Evolutionary conservation across 1,284 basidiomycete genomes (phyloP), one percentile per base, ranked within the genome.

Genomic region (Pascua sp.): DNA sequence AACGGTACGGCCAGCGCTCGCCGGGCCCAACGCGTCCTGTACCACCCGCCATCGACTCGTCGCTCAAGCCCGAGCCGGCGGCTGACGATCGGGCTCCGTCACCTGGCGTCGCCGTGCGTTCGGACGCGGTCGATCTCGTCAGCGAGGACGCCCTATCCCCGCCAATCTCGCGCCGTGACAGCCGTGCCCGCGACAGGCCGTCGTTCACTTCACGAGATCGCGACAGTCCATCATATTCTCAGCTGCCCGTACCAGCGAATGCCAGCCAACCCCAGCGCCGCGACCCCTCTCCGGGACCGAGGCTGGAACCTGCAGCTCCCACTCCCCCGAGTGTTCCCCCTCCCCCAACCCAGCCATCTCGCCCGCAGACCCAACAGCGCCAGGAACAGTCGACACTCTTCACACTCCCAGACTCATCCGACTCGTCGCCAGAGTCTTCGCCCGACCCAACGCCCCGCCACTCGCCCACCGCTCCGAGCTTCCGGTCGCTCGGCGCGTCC

Each of bases 101-200:
- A 32, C 24, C 24, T 32, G 24, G 24, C 24, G 24, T 43, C 24
- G 36, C 32, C 3, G 24, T 13, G n/a, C 57, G 59, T 16, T 12
- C 40, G 1, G 59, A 60, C 37, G 59, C 59, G 1, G 59, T 60
- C 15, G 59, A 60, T 38, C 59, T 60, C 39, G 51, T 60, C 13
- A 50, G 39, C 39, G 38, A 32, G 17, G 37, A 39, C 36, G 16
- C 24, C 24, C 24, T 32, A 32, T 32, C 24, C 24, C 24, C 24
- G 24, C 24, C 24, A 3, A 32, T 32, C 24, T 32, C 24, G 24
- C 24, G 24, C 24, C 24, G 24, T 32, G 24, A 32, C 3, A 32
- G 24, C 24, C 24, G 24, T 32, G 24, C 24, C 24, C 24, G 24
- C 24, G 24, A 32, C 24, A 44, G 42, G 9, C 42, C 42, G 18